Conservation (phyloP, 805 yeast genomes). For the Lipomyces spencermartinsiae region DNA sequence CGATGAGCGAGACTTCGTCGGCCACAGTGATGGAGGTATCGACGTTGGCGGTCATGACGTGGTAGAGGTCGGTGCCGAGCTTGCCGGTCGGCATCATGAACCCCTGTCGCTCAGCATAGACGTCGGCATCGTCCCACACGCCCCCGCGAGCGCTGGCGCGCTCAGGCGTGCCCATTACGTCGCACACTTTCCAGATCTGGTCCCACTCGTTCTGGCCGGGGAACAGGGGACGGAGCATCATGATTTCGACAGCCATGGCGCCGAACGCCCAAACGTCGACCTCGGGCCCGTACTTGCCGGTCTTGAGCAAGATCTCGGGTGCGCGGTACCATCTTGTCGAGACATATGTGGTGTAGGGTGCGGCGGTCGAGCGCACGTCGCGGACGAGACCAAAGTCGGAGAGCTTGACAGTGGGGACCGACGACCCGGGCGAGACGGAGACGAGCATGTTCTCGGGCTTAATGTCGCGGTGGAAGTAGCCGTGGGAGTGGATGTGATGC, state of each 20-base stretch:
- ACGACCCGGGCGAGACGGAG: conserved; percentile 43
- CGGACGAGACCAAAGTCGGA: conserved; percentile 97
- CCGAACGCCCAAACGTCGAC: conserved; percentile 96
- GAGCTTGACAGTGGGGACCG: conserved; percentile 68
- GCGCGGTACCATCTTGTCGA: conserved; percentile 98
- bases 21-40: background rate
- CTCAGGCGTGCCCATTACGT: conserved; percentile 78
- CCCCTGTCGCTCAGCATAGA: conserved; percentile 60
- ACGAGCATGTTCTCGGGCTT: conserved; percentile 93
- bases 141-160: conserved; percentile 59
- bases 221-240: conserved; percentile 76
- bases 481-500: conserved; percentile 74
- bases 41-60: conserved; percentile 8
- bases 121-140: conserved; percentile 68
- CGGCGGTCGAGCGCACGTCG: conserved; percentile 61
- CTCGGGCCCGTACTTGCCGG: conserved; percentile 70
- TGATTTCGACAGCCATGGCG: conserved; percentile 84
- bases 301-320: conserved; percentile 71
- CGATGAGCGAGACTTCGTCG: conserved; percentile 4
- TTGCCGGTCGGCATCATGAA: conserved; percentile 56
- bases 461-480: conserved; percentile 84
- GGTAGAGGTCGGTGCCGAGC: conserved; percentile 12
- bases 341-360: conserved; percentile 81
- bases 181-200: conserved; percentile 72
- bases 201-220: conserved; percentile 84